These are phyloP conservation scores for Ceratorhiza oryzae-sativae DNA, from an alignment of 1,284 basidiomycete genomes.

Conservation along the genomic window DNA sequence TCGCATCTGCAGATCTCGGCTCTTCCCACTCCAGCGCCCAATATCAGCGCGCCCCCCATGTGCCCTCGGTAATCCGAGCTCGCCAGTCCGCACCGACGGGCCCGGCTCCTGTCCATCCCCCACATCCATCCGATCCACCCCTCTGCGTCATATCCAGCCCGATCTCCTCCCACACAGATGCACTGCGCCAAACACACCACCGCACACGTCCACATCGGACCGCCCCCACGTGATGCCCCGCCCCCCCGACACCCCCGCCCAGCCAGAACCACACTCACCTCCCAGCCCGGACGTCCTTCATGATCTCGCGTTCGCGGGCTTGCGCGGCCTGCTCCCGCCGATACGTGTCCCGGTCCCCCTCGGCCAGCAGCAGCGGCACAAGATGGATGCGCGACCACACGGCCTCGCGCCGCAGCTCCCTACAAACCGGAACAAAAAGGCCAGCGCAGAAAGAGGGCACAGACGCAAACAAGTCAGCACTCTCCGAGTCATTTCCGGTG, in stretches of 20 bases:
- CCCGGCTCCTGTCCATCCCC: background rate
- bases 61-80: conserved; percentile 2
- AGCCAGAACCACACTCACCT: conserved; percentile 66
- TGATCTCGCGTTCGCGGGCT: conserved; percentile 87
- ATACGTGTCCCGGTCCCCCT: conserved; percentile 91
- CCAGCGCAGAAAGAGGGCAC: conserved; percentile 19
- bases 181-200: conserved; percentile 14
- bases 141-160: conserved; percentile 18
- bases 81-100: background rate
- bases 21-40: conserved; percentile 18
- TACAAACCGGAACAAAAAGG: conserved; percentile 51
- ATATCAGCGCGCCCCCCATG: conserved; percentile 17
- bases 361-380: conserved; percentile 89
- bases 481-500: conserved; percentile 13
- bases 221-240: background rate
- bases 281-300: conserved; percentile 97
- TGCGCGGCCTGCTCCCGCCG: conserved; percentile 81
- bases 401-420: conserved; percentile 93
- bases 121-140: conserved; percentile 9
- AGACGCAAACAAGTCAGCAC: conserved; percentile 29
- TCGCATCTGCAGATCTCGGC: conserved; percentile 35
- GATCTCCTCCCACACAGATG: conserved; percentile 24
- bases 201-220: conserved; percentile 24
- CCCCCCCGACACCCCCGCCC: background rate
- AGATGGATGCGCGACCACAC: conserved; percentile 96